Percentiles rank a stretch among this genome's conserved stretches.
Conservation (phyloP, 2,329 filamentous ascomycete species). For the Sporothrix curviconia region DNA sequence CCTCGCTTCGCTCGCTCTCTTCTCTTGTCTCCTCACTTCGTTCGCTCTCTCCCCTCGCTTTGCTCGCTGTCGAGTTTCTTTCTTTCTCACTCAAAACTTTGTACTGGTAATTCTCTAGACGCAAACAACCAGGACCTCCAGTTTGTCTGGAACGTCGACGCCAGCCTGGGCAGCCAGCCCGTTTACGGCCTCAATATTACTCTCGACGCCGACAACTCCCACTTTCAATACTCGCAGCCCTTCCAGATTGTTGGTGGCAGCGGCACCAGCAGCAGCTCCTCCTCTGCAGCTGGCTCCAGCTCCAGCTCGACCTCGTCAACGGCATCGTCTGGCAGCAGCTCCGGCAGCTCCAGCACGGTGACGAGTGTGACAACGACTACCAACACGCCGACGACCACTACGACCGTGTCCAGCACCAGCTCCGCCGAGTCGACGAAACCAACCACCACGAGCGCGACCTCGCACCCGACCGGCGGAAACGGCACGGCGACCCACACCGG, state of each 20-base stretch:
- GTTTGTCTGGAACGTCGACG: conserved; percentile 46
- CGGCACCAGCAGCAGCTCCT: not conserved
- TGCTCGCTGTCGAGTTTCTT: no score
- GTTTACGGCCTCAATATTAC: conserved; percentile 53
- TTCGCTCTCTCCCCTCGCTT: no score
- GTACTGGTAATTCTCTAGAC: no score
- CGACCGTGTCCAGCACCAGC: not conserved
- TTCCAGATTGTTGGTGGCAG: conserved; percentile 42
- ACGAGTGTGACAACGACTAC: no score
- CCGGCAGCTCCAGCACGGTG: not conserved
- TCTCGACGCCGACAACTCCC: conserved; percentile 37
- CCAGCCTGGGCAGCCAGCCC: conserved; percentile 31
- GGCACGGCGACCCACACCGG: not conserved
- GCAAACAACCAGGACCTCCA: conserved; percentile 38
- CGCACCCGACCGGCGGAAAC: no score
- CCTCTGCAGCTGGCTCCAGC: not conserved
- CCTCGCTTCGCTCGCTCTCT: no score
- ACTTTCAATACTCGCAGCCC: conserved; percentile 57
- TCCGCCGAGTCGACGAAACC: no score
- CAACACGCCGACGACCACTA: not conserved
- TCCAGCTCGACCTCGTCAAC: not conserved
- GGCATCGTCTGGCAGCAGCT: not conserved
- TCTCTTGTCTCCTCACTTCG: no score
- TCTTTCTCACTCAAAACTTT: no score
- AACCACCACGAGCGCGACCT: not conserved